Conservation (phyloP, 1,139 yeast species). For the Candida sp. region DNA sequence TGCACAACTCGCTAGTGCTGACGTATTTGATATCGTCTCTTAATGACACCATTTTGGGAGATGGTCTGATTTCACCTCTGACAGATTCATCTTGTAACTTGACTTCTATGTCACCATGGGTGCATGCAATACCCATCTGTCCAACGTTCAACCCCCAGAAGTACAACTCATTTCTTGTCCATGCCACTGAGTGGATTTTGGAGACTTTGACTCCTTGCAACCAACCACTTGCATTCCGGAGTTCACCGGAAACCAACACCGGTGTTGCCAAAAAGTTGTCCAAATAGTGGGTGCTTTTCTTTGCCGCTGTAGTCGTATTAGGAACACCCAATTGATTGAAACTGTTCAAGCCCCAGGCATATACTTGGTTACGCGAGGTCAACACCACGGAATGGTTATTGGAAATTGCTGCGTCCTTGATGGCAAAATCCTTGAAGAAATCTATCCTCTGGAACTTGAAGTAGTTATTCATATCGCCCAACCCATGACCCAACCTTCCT, state of each 20-base stretch:
- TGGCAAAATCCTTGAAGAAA: slow-evolving; percentile 21
- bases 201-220: slow-evolving; percentile 69
- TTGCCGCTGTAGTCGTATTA: slow-evolving; percentile 25
- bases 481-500: slow-evolving; percentile 72
- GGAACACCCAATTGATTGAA: slow-evolving; percentile 68
- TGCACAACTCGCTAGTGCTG: slow-evolving; percentile 71
- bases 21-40: slow-evolving; percentile 59
- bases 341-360: slow-evolving; percentile 80
- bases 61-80: slow-evolving; percentile 38
- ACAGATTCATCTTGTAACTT: slow-evolving; percentile 29
- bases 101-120: slow-evolving; percentile 25
- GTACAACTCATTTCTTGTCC: slow-evolving; percentile 52
- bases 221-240: slow-evolving; percentile 28
- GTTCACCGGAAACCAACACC: slow-evolving; percentile 50
- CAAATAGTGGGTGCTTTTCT: slow-evolving; percentile 24
- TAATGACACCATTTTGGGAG: slow-evolving; percentile 51
- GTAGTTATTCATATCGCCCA: slow-evolving; percentile 34
- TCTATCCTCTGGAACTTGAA: slow-evolving; percentile 42
- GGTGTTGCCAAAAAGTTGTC: slow-evolving; percentile 53
- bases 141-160: slow-evolving; percentile 90
- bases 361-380: slow-evolving; percentile 56
- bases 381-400: slow-evolving; percentile 69
- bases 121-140: slow-evolving; percentile 68
- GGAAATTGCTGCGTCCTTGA: slow-evolving; percentile 54
- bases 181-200: slow-evolving; percentile 72